Conservation (phyloP, 2,329 filamentous ascomycete genomes). For the Rutstroemia sp. region DNA sequence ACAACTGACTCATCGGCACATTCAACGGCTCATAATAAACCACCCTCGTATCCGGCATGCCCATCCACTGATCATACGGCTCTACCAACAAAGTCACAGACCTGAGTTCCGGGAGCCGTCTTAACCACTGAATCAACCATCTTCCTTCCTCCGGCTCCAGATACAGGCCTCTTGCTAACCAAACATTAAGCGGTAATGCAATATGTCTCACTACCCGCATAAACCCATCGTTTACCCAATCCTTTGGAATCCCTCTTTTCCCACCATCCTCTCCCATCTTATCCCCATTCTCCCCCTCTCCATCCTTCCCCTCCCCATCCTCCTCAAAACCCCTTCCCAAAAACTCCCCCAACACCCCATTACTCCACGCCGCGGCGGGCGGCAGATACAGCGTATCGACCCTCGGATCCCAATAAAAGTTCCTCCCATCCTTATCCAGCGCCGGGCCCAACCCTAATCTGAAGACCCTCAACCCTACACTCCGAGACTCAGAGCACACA, state of each 20-base stretch:
- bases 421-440: not conserved
- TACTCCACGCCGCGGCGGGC: not conserved
- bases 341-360: not conserved
- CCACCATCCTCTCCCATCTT: too few species aligned
- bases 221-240: not conserved
- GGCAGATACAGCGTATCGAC: slow-evolving; percentile 1
- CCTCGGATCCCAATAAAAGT: slow-evolving; percentile 4
- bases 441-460: not conserved
- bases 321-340: not conserved
- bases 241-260: not conserved
- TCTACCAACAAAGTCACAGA: not conserved
- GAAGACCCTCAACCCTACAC: not conserved
- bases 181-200: not conserved
- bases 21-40: not conserved
- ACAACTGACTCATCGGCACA: not conserved
- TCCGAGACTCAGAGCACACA: slow-evolving; percentile 8
- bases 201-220: not conserved
- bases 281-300: too few species aligned
- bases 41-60: not conserved
- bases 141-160: not conserved
- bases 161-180: not conserved
- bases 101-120: not conserved
- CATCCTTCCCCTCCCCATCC: too few species aligned
- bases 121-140: not conserved
- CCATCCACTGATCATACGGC: not conserved